Percentiles rank a stretch among this genome's conserved stretches.
Evolutionary conservation across 2,329 filamentous ascomycete species (phyloP).

Genomic region (Grosmannia huntii): DNA sequence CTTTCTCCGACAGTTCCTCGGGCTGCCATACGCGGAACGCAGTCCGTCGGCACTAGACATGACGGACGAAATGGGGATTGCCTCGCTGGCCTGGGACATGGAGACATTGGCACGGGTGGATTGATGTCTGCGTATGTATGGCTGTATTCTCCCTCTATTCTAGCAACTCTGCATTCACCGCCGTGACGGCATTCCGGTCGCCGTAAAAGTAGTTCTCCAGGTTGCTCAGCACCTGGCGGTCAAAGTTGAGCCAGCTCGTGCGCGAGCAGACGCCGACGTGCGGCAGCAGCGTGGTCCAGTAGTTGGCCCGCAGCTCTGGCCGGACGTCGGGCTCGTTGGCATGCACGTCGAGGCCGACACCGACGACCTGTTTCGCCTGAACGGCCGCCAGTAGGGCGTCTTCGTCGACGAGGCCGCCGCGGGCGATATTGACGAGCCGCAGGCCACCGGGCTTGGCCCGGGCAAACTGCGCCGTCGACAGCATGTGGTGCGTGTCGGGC

Average conservation of each 20-base stretch:
- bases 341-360: constrained; percentile 21
- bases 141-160: neutral
- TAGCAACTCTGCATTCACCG: neutral
- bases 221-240: constrained; percentile 6
- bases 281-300: constrained; percentile 19
- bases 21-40: neutral
- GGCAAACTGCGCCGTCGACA: constrained; percentile 10
- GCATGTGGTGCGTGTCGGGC: constrained; percentile 12
- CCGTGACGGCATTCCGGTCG: neutral
- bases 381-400: constrained; percentile 19
- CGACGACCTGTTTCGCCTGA: constrained; percentile 16
- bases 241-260: constrained; percentile 18
- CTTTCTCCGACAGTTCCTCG: neutral
- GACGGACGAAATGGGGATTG: constrained; percentile 1
- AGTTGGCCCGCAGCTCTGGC: constrained; percentile 17
- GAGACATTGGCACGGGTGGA: neutral
- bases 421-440: constrained; percentile 20
- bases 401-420: constrained; percentile 21
- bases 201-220: constrained; percentile 1
- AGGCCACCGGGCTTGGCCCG: constrained; percentile 12
- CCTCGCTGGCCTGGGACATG: constrained; percentile 1
- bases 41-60: neutral
- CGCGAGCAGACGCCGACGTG: constrained; percentile 18
- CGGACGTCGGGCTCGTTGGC: constrained; percentile 21
- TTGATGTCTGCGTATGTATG: neutral